Base-by-base conservation (phyloP, 306 rosid genomes). In the Ormosia emarginata region DNA sequence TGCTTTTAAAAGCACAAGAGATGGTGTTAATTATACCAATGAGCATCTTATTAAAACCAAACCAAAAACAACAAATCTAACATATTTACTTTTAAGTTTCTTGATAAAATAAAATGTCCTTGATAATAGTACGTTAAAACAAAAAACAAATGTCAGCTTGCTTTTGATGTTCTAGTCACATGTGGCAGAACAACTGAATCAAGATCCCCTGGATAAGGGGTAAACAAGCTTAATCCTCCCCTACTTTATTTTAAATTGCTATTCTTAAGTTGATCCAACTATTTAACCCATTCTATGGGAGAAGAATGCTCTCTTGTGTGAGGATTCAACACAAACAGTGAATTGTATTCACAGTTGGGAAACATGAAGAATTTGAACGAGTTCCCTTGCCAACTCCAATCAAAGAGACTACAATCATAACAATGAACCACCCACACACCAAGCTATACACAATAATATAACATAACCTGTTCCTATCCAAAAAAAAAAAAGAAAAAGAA, bases 231-330 rank as follows among this genome's bases (percentile, higher is more conserved):
- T 86, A 90, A 86, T 36, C 98, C 99, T 67, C 96, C 99, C 82
- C 92, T 82, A 83, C 88, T 93, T 84, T 95, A 96, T 82, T 85
- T 80, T 87, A 95, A 84, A 78, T 74, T 90, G 52, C 83, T 90
- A 32, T 87, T 80, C 53, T 85, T 86, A 9, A 95, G 98, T 86
- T 95, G 90, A 73, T 77, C 83, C 88, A 96, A 76, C 83, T 80
- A 73, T 67, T 94, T 95, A 66, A 95, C 98, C 99, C 99, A 93
- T 83, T 95, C 98, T 78, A 95, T 91, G n/a, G 94, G 92, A 65
- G 99, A 95, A 83, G 99, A 95, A 81, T 95, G 98, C 90, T 95
- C 98, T 85, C 99, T 85, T 50, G 95, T 91, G 91, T 95, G 97
- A 32, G 98, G 99, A 76, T 95, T 96, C 93, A 93, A 89, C 85